Conservation (phyloP, 352 stramenopile genomes). For the Globisporangium camurandrum region DNA sequence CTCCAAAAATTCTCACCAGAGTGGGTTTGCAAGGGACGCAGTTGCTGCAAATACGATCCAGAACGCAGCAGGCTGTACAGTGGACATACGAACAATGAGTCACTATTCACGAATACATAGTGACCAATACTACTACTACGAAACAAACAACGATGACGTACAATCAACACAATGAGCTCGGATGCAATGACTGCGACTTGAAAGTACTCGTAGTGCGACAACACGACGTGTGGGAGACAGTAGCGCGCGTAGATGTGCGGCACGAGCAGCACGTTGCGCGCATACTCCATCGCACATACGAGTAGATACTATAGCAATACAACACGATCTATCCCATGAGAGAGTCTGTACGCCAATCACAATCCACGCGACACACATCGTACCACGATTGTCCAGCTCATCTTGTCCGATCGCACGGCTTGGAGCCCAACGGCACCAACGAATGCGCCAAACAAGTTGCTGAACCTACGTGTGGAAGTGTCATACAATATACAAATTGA, state of each 20-base stretch:
- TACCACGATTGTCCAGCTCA: slow-evolving; percentile 75
- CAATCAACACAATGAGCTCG: slow-evolving; percentile 61
- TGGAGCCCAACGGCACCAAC: slow-evolving; percentile 58
- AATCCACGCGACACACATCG: neutral
- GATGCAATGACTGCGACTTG: slow-evolving; percentile 57
- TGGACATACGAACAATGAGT: neutral
- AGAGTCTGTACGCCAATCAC: neutral
- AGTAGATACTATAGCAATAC: slow-evolving; percentile 40
- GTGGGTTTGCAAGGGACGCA: slow-evolving; percentile 42
- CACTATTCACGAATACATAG: neutral
- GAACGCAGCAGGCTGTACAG: slow-evolving; percentile 47
- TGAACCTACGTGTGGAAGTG: too few species aligned
- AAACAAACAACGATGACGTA: slow-evolving; percentile 20
- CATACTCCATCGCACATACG: slow-evolving; percentile 63
- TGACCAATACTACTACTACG: neutral
- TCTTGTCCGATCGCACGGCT: slow-evolving; percentile 65
- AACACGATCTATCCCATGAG: neutral
- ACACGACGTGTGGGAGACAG: slow-evolving; percentile 40
- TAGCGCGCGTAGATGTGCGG: slow-evolving; percentile 59
- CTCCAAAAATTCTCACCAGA: too few species aligned
- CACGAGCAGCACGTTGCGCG: slow-evolving; percentile 57
- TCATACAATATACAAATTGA: neutral
- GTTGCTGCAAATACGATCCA: slow-evolving; percentile 62
- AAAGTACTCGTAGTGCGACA: slow-evolving; percentile 67
- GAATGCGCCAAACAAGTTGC: slow-evolving; percentile 67